Evolutionary conservation across 2,329 filamentous ascomycete genomes (phyloP).

Genomic region (Colletotrichum trifolii): DNA sequence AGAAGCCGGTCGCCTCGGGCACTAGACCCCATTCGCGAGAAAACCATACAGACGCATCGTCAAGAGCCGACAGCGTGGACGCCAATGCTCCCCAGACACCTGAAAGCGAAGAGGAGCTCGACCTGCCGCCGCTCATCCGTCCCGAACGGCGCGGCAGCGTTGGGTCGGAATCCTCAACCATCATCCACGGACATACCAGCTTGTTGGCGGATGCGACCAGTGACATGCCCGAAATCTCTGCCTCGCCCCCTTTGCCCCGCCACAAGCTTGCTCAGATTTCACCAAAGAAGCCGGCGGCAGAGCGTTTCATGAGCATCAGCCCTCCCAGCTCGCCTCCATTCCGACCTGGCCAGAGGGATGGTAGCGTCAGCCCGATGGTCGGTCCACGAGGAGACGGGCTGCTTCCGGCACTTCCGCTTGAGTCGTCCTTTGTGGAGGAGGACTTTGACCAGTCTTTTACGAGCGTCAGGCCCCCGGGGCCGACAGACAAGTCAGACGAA

Average conservation of each 20-base stretch:
- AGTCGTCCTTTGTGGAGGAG: conserved; percentile 59
- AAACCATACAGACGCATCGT: background rate
- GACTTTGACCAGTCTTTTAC: conserved; percentile 56
- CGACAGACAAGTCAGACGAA: conserved; percentile 64
- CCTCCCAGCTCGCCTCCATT: conserved; percentile 62
- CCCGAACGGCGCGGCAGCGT: conserved; percentile 46
- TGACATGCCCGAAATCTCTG: conserved; percentile 55
- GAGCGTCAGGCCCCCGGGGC: conserved; percentile 48
- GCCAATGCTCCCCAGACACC: conserved; percentile 9
- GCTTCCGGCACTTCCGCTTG: conserved; percentile 53
- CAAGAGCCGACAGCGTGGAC: conserved; percentile 4
- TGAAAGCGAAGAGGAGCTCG: conserved; percentile 42
- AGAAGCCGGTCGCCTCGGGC: conserved; percentile 13
- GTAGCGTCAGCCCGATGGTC: conserved; percentile 29
- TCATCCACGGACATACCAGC: conserved; percentile 51
- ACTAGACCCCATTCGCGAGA: conserved; percentile 5
- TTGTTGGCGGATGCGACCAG: conserved; percentile 55
- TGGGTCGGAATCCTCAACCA: conserved; percentile 51
- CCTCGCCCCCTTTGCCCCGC: conserved; percentile 55
- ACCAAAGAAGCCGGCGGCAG: conserved; percentile 10
- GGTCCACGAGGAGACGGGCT: conserved; percentile 32
- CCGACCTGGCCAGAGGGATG: conserved; percentile 18
- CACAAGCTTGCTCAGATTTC: conserved; percentile 37
- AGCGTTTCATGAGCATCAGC: conserved; percentile 52
- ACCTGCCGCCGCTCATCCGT: conserved; percentile 50